A percentile compares a stretch with the other conserved stretches of the same genome.
These are phyloP conservation scores for Solanum okadae DNA, from an alignment of 257 asterid species.

Conservation along the genomic window DNA sequence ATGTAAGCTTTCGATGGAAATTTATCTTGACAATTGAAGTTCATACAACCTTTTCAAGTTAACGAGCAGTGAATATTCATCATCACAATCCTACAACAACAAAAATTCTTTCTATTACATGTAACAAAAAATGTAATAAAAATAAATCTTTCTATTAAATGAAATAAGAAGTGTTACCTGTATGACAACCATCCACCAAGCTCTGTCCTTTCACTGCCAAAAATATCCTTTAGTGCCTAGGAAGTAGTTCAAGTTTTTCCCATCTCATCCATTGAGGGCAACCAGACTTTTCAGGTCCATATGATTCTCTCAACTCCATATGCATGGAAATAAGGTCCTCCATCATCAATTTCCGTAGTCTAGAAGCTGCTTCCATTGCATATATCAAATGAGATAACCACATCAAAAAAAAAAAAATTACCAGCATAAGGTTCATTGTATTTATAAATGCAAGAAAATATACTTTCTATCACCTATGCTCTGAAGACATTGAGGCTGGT, in stretches of 20 bases:
- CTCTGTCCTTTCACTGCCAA: slow-evolving; percentile 35
- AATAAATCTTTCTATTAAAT: background rate
- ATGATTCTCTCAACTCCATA: slow-evolving; percentile 48
- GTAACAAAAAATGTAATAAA: background rate
- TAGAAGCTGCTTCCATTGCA: slow-evolving; percentile 65
- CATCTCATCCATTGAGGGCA: slow-evolving; percentile 70
- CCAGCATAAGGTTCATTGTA: background rate
- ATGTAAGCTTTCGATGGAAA: too few relatives aligned
- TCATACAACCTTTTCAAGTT: too few relatives aligned
- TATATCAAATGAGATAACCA: slow-evolving; percentile 42
- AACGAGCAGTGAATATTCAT: too few relatives aligned
- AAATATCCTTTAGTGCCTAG: slow-evolving; percentile 38
- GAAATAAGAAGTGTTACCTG: slow-evolving; percentile 20
- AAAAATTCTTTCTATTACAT: too few relatives aligned
- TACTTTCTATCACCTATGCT: slow-evolving; percentile 45
- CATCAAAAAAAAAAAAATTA: slow-evolving; percentile 6
- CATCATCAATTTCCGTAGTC: slow-evolving; percentile 61
- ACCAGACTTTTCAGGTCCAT: slow-evolving; percentile 47
- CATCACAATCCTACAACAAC: too few relatives aligned
- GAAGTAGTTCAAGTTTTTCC: slow-evolving; percentile 15
- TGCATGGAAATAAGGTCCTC: slow-evolving; percentile 74
- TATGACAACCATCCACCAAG: slow-evolving; percentile 75
- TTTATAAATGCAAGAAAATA: background rate
- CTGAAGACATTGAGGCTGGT: slow-evolving; percentile 47
- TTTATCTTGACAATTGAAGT: too few relatives aligned